Evolutionary conservation across 148 eudicot genomes (phyloP), one percentile per base, ranked within the genome.

Genomic region (Rhododendron henanense): DNA sequence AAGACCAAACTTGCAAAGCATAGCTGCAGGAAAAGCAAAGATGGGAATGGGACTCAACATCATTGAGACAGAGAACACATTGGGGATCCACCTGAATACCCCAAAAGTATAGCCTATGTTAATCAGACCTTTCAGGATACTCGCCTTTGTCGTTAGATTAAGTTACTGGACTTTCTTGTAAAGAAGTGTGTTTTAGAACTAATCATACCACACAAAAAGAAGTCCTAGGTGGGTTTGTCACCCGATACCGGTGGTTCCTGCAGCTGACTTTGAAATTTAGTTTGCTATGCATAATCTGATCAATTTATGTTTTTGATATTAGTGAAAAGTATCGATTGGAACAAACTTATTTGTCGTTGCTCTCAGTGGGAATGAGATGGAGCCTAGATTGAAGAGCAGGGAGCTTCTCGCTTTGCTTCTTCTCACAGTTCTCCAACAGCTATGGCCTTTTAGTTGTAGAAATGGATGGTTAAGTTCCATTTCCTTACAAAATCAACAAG

Each of bases 341-440:
- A 6, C 82, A 79, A 47, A 79, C 50, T 41, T 41, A 41, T 41
- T 41, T 41, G 45, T 78, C 1, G 15, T 80, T 19, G 28, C 18
- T 10, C 23, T 21, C 21, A 2, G 28, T 55, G 23, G 45, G 28
- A 35, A 57, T 81, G 28, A 81, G 61, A 79, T 50, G 59, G 59
- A 79, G 81, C 81, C 81, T 48, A 79, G 81, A 79, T 79, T 81
- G 47, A 81, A 55, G 83, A 81, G 48, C 63, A 81, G 69, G 39
- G 69, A 81, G 83, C 83, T 45, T 55, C 71, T 35, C 13, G 63
- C 39, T 81, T 57, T 81, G 83, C 69, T 57, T 55, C 67, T 53
- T 81, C 83, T 81, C 47, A 57, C 28, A 35, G 83, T 57, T 25
- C 71, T 81, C 47, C 31, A 21, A 81, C n/a, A 53, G 67, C 83